Evolutionary conservation across 164 flowering plant species (phyloP), one percentile per base, ranked within the genome.

Genomic region (Warburgia ugandensis): DNA sequence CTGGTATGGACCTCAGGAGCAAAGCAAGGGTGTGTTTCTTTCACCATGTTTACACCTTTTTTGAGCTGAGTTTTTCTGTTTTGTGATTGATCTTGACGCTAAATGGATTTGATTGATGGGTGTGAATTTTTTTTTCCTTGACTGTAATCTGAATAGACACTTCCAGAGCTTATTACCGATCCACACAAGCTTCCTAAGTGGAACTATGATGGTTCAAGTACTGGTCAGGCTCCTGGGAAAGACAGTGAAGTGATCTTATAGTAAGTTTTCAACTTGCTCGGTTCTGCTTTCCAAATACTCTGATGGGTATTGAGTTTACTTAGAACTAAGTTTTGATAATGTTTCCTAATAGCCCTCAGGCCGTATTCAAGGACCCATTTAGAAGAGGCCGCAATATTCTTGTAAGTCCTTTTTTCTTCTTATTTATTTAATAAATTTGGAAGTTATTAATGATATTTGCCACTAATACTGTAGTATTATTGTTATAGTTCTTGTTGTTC

Each of bases 1-100:
- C 76, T 42, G 75, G 77, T 13, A 68, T 68, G 72, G 79, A 75
- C 49, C 40, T 77, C 22, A 60, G 83, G 48, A 75, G 83, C 63
- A 77, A 77, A 70, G 83, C 76, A 38, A 75, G 72, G 70, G 78
- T 76, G 61, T 36, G 31, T 17, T 1, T 38, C n/a, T 14, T 39
- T 40, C 55, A n/a, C n/a, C n/a, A n/a, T n/a, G n/a, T n/a, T n/a
- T n/a, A n/a, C n/a, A n/a, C n/a, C n/a, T 23, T 26, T 28, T 45
- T 8, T 8, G 13, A 13, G 5, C 12, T 45, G 9, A 27, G 4
- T 12, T 2, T 21, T 42, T 42, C 22, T 13, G 0, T 21, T 6
- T 6, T 42, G 11, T 20, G 45, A 12, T 28, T 45, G 22, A n/a
- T 45, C 17, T 45, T 26, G 7, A n/a, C 16, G 11, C 31, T 19